Percentiles rank a stretch among this genome's conserved stretches.
phyloP scores from a whole-genome alignment of 148 eudicot genomes.

The Pouteria glomerata region DNA sequence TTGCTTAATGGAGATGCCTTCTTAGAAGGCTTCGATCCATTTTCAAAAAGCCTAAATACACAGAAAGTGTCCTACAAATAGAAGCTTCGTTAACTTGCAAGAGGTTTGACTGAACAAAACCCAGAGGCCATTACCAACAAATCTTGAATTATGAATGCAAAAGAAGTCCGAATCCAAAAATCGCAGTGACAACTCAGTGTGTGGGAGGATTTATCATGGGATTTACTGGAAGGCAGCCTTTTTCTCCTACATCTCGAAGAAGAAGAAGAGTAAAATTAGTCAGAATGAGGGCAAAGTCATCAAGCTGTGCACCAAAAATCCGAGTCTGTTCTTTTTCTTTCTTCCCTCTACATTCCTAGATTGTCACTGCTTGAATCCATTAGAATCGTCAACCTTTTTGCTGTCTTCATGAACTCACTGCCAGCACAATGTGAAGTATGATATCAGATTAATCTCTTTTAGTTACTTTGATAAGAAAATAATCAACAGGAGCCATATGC shows the following conservation, averaged over 20 bases:
- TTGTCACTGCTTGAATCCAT: constrained; percentile 58
- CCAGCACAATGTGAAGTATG: not conserved
- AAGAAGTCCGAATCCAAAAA: not conserved
- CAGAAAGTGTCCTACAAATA: not conserved
- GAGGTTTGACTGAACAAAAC: constrained; percentile 4
- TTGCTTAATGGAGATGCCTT: no score
- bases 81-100: not conserved
- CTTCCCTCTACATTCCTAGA: constrained; percentile 40
- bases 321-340: not conserved
- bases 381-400: constrained; percentile 65
- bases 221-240: not conserved
- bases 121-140: not conserved
- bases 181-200: not conserved
- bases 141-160: not conserved
- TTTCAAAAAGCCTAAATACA: not conserved
- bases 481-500: not conserved
- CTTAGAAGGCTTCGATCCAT: constrained; percentile 2
- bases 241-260: constrained; percentile 11
- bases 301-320: constrained; percentile 44
- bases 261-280: not conserved
- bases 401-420: constrained; percentile 71
- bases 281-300: constrained; percentile 11
- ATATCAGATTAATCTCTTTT: not conserved
- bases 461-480: not conserved
- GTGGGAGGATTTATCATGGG: constrained; percentile 17